Evolutionary conservation across 148 eudicot species (phyloP), one percentile per base, ranked within the genome.

Genomic region (Rhododendron ferrugineum): DNA sequence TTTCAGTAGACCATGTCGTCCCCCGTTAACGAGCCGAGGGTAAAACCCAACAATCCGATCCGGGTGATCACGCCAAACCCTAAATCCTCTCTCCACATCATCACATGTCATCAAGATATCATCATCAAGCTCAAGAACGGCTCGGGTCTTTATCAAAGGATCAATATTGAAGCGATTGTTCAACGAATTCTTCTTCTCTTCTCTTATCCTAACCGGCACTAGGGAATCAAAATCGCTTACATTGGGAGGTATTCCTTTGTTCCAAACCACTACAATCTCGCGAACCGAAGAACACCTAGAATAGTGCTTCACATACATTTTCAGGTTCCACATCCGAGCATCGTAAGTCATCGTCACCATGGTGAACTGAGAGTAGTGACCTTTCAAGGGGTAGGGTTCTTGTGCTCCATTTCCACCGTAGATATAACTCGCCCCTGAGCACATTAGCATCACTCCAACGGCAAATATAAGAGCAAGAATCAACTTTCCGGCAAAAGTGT

Each of bases 101-200:
- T 97, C 90, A 81, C 99, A 97, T 1, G 91, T 88, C 99, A 97
- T 97, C 94, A 97, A 93, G 56, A 97, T 95, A 75, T 97, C 99
- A 83, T 97, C 99, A 26, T 97, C 99, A 18, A 97, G 95, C 93
- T 97, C 98, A 9, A 97, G 93, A 62, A 97, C 92, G 1, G 94
- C 98, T 23, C 95, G 91, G 22, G 98, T 97, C 77, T 92, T 92
- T 70, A 97, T 94, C 87, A 85, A 82, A 1, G 94, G 93, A 84
- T 97, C 99, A 5, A 89, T 34, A 47, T 90, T 89, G 87, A 95
- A 95, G 82, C 98, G 92, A 83, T 97, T 97, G 89, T 95, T 97
- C 30, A 97, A 91, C 3, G 99, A 97, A 92, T 97, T 97, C 46
- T 85, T 42, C 75, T 92, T 86, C 93, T 97, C 98, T 20, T 91